A percentile compares a stretch with the other conserved stretches of the same genome.
Evolutionary conservation across 2,329 filamentous ascomycete genomes (phyloP).

Genomic region (Incumbomyces delicatus): DNA sequence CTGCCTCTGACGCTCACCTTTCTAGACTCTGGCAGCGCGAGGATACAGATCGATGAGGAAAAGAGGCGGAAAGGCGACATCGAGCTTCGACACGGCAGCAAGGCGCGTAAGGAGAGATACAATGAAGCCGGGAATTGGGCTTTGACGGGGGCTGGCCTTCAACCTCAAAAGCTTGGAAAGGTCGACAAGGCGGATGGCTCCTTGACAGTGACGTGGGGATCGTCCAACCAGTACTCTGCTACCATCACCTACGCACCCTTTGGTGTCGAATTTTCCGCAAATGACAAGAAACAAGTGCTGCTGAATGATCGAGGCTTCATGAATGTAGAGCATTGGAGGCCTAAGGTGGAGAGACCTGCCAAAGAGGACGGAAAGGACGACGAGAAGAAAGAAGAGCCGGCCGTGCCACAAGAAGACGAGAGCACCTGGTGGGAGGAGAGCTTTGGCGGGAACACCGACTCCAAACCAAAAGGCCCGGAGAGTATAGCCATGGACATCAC

Average conservation of each 20-base stretch:
- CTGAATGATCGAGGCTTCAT: conserved; percentile 83
- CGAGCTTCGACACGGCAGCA: conserved; percentile 73
- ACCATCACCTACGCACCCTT: conserved; percentile 78
- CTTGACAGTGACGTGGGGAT: conserved; percentile 69
- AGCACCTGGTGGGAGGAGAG: conserved; percentile 97
- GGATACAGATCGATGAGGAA: conserved; percentile 86
- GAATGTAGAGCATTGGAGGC: conserved; percentile 92
- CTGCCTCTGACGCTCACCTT: conserved; percentile 81
- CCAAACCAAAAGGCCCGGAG: conserved; percentile 90
- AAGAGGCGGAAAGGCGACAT: conserved; percentile 82
- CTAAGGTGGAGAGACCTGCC: conserved; percentile 58
- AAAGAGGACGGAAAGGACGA: conserved; percentile 34
- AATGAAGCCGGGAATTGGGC: conserved; percentile 83
- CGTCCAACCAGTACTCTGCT: conserved; percentile 65
- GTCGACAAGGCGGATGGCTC: conserved; percentile 56
- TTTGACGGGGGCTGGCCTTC: conserved; percentile 65
- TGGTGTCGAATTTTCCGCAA: conserved; percentile 72
- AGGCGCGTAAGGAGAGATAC: conserved; percentile 81
- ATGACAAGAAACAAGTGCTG: conserved; percentile 71
- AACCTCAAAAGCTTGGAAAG: conserved; percentile 61
- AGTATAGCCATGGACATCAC: conserved; percentile 84
- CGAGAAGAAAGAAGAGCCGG: conserved; percentile 31
- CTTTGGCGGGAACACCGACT: conserved; percentile 90
- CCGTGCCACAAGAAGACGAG: conserved; percentile 55
- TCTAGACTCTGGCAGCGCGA: conserved; percentile 76